A percentile compares a stretch with the other conserved stretches of the same genome.
These are phyloP conservation scores for Jatropha multifida DNA, from an alignment of 441 rosid genomes.

Conservation along the genomic window DNA sequence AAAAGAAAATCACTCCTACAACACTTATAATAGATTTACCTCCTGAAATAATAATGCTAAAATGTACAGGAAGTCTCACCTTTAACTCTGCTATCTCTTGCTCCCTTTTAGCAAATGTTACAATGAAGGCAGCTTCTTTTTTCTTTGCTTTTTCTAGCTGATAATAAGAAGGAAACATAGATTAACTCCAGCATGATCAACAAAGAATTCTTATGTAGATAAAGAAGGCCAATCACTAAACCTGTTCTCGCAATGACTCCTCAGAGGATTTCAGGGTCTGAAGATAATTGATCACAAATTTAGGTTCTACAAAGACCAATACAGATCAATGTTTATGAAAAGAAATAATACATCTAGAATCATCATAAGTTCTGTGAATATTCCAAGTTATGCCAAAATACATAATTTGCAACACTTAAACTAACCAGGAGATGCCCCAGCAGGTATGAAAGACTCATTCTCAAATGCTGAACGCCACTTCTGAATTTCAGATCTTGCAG, in stretches of 20 bases:
- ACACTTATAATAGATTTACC: background rate
- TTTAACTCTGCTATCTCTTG: constrained; percentile 95
- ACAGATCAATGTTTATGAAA: constrained; percentile 9
- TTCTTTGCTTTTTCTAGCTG: constrained; percentile 94
- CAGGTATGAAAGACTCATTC: constrained; percentile 64
- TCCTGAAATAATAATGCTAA: background rate
- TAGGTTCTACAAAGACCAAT: constrained; percentile 63
- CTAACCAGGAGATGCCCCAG: constrained; percentile 83
- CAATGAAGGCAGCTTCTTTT: constrained; percentile 98
- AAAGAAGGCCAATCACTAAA: constrained; percentile 25
- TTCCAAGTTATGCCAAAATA: background rate
- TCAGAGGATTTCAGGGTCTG: constrained; percentile 84
- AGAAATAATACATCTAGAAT: background rate
- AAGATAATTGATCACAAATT: constrained; percentile 64
- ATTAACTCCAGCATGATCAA: constrained; percentile 26
- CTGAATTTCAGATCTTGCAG: constrained; percentile 71
- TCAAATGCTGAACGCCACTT: constrained; percentile 86
- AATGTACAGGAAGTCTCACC: constrained; percentile 36
- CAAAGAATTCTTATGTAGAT: constrained; percentile 1
- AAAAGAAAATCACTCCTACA: background rate
- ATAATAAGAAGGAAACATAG: constrained; percentile 28
- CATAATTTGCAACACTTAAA: constrained; percentile 14
- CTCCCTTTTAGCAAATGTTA: constrained; percentile 92
- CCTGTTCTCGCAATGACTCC: constrained; percentile 90
- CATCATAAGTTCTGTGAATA: constrained; percentile 1